Percentiles rank a stretch among this genome's conserved stretches.
Evolutionary conservation across 805 yeast species (phyloP).

Genomic region (Barnettozyma populi): DNA sequence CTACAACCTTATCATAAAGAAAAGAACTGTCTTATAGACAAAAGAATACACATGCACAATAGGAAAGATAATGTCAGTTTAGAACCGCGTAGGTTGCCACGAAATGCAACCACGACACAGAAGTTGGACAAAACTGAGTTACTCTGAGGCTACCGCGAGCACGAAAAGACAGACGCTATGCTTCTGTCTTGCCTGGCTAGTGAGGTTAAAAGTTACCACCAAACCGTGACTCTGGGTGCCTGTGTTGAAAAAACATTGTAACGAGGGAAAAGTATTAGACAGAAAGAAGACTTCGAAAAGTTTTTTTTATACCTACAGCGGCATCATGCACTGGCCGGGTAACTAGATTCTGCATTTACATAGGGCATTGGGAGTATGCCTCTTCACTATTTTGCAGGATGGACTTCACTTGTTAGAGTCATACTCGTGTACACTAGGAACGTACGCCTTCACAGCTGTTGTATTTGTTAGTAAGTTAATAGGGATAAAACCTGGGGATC

Average conservation of each 20-base stretch:
- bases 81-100: slow-evolving; percentile 65
- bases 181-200: slow-evolving; percentile 28
- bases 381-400: neutral
- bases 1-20: neutral
- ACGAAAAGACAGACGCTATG: slow-evolving; percentile 42
- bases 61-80: slow-evolving; percentile 46
- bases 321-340: neutral
- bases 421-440: slow-evolving; percentile 61
- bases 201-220: slow-evolving; percentile 22
- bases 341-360: neutral
- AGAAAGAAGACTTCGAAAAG: slow-evolving; percentile 2
- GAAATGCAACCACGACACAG: slow-evolving; percentile 33
- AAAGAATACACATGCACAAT: neutral
- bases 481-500: neutral
- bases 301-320: slow-evolving; percentile 8
- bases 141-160: slow-evolving; percentile 94
- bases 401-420: slow-evolving; percentile 32
- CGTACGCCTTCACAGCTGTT: slow-evolving; percentile 37
- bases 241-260: slow-evolving; percentile 30
- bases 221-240: slow-evolving; percentile 74
- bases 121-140: slow-evolving; percentile 47
- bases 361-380: neutral
- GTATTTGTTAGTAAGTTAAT: slow-evolving; percentile 4
- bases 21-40: neutral
- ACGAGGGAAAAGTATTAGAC: neutral